Evolutionary conservation across 1,284 basidiomycete genomes (phyloP).

Genomic region (Cutaneotrichosporon mucoides): DNA sequence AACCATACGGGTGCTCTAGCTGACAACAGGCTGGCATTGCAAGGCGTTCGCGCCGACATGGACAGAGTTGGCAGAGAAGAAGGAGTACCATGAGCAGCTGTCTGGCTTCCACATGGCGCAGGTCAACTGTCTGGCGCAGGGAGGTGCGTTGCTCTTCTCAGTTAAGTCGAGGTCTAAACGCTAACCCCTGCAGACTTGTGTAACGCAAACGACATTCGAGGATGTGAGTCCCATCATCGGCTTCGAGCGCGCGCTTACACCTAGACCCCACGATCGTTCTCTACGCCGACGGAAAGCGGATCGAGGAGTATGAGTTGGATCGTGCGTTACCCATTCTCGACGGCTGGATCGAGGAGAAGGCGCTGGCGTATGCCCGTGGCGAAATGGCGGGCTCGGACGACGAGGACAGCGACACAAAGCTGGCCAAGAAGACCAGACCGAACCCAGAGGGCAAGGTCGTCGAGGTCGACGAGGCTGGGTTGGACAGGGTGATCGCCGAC

Average conservation of each 20-base stretch:
- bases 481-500: conserved; percentile 55
- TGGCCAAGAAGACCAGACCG: conserved; percentile 22
- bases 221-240: conserved; percentile 50
- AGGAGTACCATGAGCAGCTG: conserved; percentile 56
- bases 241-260: neutral
- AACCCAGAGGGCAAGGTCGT: conserved; percentile 66
- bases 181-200: conserved; percentile 63
- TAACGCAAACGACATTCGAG: conserved; percentile 60
- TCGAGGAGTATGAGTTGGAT: conserved; percentile 59
- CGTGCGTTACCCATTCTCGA: conserved; percentile 56
- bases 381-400: neutral
- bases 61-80: conserved; percentile 62
- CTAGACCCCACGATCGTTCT: conserved; percentile 70
- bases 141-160: conserved; percentile 57
- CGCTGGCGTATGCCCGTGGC: conserved; percentile 38
- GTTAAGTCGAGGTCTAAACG: neutral
- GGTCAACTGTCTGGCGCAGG: conserved; percentile 76
- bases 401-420: neutral
- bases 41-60: conserved; percentile 66
- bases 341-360: conserved; percentile 54
- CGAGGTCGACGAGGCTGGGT: conserved; percentile 55
- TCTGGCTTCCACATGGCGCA: conserved; percentile 68
- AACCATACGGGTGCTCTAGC: neutral
- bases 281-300: conserved; percentile 59
- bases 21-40: conserved; percentile 43